Conservation (phyloP, 1,284 basidiomycete genomes). For the Bondarzewia mesenterica region DNA sequence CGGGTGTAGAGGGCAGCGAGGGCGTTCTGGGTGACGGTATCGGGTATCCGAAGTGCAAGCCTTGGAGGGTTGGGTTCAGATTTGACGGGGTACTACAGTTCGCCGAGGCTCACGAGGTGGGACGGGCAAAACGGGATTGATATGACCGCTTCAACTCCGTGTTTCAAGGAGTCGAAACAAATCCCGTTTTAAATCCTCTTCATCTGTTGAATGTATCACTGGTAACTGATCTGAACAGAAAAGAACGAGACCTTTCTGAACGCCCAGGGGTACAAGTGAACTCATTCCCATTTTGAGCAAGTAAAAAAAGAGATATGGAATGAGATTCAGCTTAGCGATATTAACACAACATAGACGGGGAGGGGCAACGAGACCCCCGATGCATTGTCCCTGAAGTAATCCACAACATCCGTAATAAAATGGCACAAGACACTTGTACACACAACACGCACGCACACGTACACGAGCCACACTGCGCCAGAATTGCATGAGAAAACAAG, state of each 20-base stretch:
- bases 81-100: not conserved
- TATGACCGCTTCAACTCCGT: no score
- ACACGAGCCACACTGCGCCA: not conserved
- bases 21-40: not conserved
- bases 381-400: not conserved
- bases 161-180: no score
- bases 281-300: not conserved
- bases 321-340: not conserved
- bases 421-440: not conserved
- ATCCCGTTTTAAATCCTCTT: no score
- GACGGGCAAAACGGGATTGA: no score
- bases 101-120: not conserved
- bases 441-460: not conserved
- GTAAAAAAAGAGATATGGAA: not conserved
- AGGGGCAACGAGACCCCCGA: not conserved
- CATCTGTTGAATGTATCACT: no score
- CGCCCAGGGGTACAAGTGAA: no score
- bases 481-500: no score
- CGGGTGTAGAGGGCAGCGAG: not conserved
- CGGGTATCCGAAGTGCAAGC: not conserved
- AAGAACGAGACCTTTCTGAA: no score
- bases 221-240: no score
- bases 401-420: not conserved
- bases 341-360: slow-evolving; percentile 1
- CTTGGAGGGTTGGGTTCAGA: not conserved